Conservation (phyloP, 228 moss, liverwort and hornwort genomes). For the Sphagnum fallax region DNA sequence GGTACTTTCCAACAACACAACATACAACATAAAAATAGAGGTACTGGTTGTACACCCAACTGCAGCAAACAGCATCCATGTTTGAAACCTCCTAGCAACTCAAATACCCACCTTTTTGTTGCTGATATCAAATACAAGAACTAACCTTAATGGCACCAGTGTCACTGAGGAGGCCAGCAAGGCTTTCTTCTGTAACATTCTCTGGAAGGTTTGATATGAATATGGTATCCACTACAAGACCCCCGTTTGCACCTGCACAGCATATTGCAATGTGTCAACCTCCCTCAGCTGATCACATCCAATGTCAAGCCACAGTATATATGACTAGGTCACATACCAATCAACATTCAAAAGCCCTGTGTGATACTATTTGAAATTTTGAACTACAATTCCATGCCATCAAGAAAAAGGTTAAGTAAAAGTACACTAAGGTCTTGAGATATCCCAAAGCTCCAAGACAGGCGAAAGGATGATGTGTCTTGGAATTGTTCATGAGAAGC, state of each 20-base stretch:
- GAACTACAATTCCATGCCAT: slow-evolving; percentile 12
- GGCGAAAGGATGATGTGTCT: slow-evolving; percentile 3
- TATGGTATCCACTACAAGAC: slow-evolving; percentile 70
- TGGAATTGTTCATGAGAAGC: slow-evolving; percentile 14
- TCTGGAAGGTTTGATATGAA: slow-evolving; percentile 88
- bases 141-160: slow-evolving; percentile 88
- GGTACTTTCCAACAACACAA: not conserved
- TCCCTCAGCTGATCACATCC: not conserved
- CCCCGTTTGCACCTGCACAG: slow-evolving; percentile 57
- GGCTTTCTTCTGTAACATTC: slow-evolving; percentile 78
- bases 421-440: not conserved
- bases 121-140: not conserved
- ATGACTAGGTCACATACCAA: not conserved
- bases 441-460: slow-evolving; percentile 4
- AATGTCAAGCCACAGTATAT: not conserved
- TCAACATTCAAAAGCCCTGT: slow-evolving; percentile 1
- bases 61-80: not conserved
- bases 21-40: not conserved
- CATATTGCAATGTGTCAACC: not conserved
- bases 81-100: not conserved
- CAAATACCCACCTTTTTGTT: not conserved
- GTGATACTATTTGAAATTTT: not conserved
- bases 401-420: slow-evolving; percentile 7
- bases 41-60: not conserved
- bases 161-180: slow-evolving; percentile 84